phyloP scores from a whole-genome alignment of 2,329 filamentous ascomycete species.

The Colletotrichum tropicale region DNA sequence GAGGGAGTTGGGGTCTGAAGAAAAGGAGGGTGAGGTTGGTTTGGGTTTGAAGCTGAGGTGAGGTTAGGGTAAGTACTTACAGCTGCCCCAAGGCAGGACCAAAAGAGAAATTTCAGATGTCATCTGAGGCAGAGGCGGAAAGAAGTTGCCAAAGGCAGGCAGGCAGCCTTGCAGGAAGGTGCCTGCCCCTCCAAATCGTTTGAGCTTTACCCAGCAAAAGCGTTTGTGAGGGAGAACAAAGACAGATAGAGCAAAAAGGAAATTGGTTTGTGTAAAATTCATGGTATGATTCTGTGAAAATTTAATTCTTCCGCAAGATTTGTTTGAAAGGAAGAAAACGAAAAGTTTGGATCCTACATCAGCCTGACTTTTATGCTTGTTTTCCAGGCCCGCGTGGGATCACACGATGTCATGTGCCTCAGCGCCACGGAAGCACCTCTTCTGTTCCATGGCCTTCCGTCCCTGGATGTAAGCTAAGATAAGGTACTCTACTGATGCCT shows the following conservation, averaged over 20 bases:
- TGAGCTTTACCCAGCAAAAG: not conserved
- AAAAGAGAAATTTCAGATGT: not conserved
- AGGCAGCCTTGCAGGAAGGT: not conserved
- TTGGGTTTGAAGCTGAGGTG: not conserved
- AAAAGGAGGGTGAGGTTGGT: not conserved
- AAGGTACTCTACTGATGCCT: not conserved
- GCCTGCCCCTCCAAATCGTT: not conserved
- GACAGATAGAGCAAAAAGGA: not conserved
- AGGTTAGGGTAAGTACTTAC: not conserved
- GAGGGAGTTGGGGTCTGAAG: not conserved
- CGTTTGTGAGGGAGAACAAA: not conserved
- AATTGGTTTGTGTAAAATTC: not conserved
- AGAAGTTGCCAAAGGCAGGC: not conserved
- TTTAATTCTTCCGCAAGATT: not conserved
- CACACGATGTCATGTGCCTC: not conserved
- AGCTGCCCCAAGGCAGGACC: not conserved
- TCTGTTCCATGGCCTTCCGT: not conserved
- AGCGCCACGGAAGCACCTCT: not conserved
- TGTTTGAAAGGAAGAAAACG: not conserved
- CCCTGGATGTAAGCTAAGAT: not conserved
- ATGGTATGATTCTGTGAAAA: not conserved
- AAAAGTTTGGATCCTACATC: not conserved
- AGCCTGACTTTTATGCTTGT: not conserved
- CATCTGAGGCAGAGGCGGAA: not conserved
- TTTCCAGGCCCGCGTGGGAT: not conserved